Evolutionary conservation across 2,329 filamentous ascomycete genomes (phyloP), one percentile per base, ranked within the genome.

Genomic region (Colletotrichum plurivorum): DNA sequence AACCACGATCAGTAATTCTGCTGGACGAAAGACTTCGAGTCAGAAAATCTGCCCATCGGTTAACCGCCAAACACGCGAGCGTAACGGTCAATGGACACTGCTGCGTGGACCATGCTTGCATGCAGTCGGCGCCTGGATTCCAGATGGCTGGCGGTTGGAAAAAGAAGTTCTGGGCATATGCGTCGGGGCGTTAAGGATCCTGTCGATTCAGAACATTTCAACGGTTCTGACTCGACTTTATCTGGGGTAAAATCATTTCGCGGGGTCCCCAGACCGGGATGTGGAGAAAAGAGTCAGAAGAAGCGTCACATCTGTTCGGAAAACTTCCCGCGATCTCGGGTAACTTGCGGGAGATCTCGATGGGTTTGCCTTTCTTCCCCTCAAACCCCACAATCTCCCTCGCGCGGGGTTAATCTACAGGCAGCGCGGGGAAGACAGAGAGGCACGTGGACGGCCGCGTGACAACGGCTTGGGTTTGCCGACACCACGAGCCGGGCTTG

Each of bases 211-310:
- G 46, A 36, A 64, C 12, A 1, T 5, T 15, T 22, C 16, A 58
- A 45, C 4, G 16, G n/a, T 54, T 46, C 53, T 64, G 53, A 64
- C 53, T 68, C 60, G 65, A 39, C 53, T 5, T 9, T 9, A 52
- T 53, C 64, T 43, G 59, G 64, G 51, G 52, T 57, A 57, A 64
- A 46, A 13, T n/a, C n/a, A n/a, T n/a, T 16, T 43, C 27, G n/a
- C n/a, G 64, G 59, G 52, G 43, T 54, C 36, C 20, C 53, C 58
- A 9, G 59, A 39, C 16, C 12, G 59, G 27, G 39, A 15, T 36
- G 46, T 27, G 58, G 52, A 52, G 43, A 49, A 48, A 16, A 52
- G 53, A 53, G 45, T 63, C 58, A 56, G 45, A 63, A 52, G 4
- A 16, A 16, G 8, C 8, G 7, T 13, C 36, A 16, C 52, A 10